Conservation (phyloP, 352 stramenopile genomes). For the Phytophthora sojae region DNA sequence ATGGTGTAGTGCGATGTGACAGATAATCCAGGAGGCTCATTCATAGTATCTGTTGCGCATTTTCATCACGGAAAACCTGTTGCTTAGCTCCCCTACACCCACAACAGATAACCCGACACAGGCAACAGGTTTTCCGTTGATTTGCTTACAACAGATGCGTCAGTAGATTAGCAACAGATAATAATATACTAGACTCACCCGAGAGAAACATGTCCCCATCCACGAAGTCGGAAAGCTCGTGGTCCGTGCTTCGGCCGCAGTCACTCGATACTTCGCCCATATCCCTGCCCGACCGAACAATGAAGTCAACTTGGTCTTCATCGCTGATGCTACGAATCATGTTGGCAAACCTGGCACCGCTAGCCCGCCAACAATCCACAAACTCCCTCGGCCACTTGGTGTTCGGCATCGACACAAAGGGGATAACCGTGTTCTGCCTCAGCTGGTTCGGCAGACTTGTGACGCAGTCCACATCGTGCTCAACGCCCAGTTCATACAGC, state of each 20-base stretch:
- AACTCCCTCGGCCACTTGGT: neutral
- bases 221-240: neutral
- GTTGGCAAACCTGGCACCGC: neutral
- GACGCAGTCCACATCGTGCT: neutral
- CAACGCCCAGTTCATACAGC: slow-evolving; percentile 9
- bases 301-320: neutral
- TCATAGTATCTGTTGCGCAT: too few species aligned
- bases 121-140: too few species aligned
- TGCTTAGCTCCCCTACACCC: too few species aligned
- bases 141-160: too few species aligned
- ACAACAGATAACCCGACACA: too few species aligned
- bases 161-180: too few species aligned
- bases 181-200: too few species aligned
- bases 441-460: neutral
- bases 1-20: too few species aligned
- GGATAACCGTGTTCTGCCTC: neutral
- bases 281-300: neutral
- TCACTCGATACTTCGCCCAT: too few species aligned
- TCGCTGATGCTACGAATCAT: neutral
- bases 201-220: neutral
- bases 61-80: too few species aligned
- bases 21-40: too few species aligned
- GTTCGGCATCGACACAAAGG: slow-evolving; percentile 1
- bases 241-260: too few species aligned
- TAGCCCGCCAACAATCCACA: neutral